phyloP scores from a whole-genome alignment of 176 grass and related monocot species.

The Musa itinerans region DNA sequence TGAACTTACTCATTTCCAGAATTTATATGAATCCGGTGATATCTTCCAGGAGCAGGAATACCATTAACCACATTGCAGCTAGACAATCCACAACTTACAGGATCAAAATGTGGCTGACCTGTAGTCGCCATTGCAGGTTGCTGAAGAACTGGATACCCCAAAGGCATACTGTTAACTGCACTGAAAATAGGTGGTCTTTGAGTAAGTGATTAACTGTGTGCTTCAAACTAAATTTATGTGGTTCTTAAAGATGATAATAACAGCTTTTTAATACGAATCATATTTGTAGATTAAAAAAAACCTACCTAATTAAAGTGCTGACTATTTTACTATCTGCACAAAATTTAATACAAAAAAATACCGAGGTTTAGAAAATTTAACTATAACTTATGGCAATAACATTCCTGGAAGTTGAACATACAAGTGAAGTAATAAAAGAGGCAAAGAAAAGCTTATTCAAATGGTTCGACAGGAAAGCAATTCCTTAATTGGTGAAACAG shows the following conservation, averaged over 20 bases:
- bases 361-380: too few species aligned
- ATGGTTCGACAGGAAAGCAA: too few species aligned
- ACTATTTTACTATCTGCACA: too few species aligned
- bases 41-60: slow-evolving; percentile 64
- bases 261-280: background rate
- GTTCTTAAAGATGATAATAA: background rate
- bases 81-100: slow-evolving; percentile 48
- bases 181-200: slow-evolving; percentile 40
- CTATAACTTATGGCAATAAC: too few species aligned
- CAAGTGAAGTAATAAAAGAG: too few species aligned
- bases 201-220: slow-evolving; percentile 21
- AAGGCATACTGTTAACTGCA: slow-evolving; percentile 89
- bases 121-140: slow-evolving; percentile 64
- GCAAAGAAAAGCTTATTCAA: too few species aligned
- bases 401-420: too few species aligned
- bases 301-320: too few species aligned
- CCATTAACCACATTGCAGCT: slow-evolving; percentile 78
- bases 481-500: too few species aligned
- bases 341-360: too few species aligned
- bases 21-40: slow-evolving; percentile 73
- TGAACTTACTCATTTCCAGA: slow-evolving; percentile 80
- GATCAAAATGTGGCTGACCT: slow-evolving; percentile 60
- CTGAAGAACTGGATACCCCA: slow-evolving; percentile 94
- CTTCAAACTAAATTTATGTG: background rate
- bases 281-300: too few species aligned